phyloP scores from a whole-genome alignment of 495 filamentous ascomycete genomes.

The Neurospora tetrasperma region DNA sequence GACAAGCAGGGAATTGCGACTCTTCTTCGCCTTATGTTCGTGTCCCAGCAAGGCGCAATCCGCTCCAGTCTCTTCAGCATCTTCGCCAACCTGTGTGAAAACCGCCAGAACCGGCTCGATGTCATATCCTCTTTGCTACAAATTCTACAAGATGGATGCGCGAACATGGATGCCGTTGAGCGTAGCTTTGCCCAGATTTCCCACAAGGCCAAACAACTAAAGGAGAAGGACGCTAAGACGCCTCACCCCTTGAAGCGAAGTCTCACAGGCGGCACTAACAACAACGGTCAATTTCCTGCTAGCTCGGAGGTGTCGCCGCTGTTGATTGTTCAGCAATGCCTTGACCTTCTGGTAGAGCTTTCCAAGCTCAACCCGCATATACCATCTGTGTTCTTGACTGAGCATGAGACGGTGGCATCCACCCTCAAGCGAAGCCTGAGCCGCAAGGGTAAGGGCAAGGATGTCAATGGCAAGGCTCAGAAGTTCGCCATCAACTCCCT shows the following conservation, averaged over 20 bases:
- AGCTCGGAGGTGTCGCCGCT: slow-evolving; percentile 79
- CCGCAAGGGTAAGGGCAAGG: slow-evolving; percentile 72
- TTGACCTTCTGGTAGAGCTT: slow-evolving; percentile 69
- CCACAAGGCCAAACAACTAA: slow-evolving; percentile 74
- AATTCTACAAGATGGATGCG: slow-evolving; percentile 92
- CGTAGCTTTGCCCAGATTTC: slow-evolving; percentile 90
- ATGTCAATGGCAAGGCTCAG: slow-evolving; percentile 66
- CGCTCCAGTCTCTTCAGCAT: slow-evolving; percentile 74
- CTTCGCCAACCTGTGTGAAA: slow-evolving; percentile 81
- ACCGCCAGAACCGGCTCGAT: slow-evolving; percentile 86
- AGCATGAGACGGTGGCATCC: slow-evolving; percentile 69
- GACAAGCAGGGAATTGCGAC: slow-evolving; percentile 94
- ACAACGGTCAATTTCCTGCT: slow-evolving; percentile 36
- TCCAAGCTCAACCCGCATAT: slow-evolving; percentile 72
- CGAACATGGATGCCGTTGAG: slow-evolving; percentile 87
- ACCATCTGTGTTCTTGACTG: slow-evolving; percentile 86
- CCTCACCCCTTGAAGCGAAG: slow-evolving; percentile 66
- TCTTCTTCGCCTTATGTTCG: slow-evolving; percentile 91
- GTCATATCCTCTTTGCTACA: slow-evolving; percentile 89
- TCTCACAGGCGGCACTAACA: slow-evolving; percentile 28
- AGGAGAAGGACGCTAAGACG: slow-evolving; percentile 58
- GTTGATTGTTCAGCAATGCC: slow-evolving; percentile 91
- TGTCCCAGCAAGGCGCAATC: slow-evolving; percentile 70
- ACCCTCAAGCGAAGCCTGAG: slow-evolving; percentile 64
- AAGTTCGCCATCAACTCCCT: slow-evolving; percentile 90